Evolutionary conservation across 305 asterid species (phyloP).

Genomic region (Nicotiana rustica): DNA sequence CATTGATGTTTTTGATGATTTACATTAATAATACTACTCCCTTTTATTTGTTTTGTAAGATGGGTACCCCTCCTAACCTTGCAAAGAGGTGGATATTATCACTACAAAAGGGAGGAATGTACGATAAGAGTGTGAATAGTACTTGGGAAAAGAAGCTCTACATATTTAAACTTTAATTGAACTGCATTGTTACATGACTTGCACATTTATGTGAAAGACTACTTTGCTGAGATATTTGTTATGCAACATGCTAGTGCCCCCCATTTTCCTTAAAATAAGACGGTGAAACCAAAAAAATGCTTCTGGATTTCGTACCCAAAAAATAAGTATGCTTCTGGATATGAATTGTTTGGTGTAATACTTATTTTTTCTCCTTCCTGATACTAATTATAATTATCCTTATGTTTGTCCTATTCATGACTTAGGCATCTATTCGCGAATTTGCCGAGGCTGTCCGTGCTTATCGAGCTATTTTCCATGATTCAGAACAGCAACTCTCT

Average conservation of each 20-base stretch:
- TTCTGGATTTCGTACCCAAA: slow-evolving; percentile 16
- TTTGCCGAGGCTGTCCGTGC: slow-evolving; percentile 96
- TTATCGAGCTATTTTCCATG: slow-evolving; percentile 84
- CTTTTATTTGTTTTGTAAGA: slow-evolving; percentile 3
- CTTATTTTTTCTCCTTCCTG: not conserved
- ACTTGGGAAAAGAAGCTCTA: not conserved
- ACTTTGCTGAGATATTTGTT: slow-evolving; percentile 11
- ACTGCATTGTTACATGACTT: slow-evolving; percentile 23
- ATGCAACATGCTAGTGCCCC: not conserved
- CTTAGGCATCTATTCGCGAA: slow-evolving; percentile 88
- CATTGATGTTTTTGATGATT: slow-evolving; percentile 25
- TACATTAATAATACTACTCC: not conserved
- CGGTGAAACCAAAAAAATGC: slow-evolving; percentile 4
- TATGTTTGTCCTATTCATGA: slow-evolving; percentile 25
- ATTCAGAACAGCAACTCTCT: slow-evolving; percentile 87
- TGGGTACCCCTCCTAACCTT: slow-evolving; percentile 27
- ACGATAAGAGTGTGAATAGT: slow-evolving; percentile 7
- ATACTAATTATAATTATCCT: slow-evolving; percentile 18
- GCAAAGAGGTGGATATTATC: not conserved
- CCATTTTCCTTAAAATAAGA: not conserved
- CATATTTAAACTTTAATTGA: slow-evolving; percentile 26
- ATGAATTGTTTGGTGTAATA: slow-evolving; percentile 5
- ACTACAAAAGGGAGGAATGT: slow-evolving; percentile 6
- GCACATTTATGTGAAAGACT: slow-evolving; percentile 20
- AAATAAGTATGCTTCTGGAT: not conserved